Percentiles rank a stretch among this genome's conserved stretches.
Conservation (phyloP, 306 rosid genomes). For the Fragaria iinumae region DNA sequence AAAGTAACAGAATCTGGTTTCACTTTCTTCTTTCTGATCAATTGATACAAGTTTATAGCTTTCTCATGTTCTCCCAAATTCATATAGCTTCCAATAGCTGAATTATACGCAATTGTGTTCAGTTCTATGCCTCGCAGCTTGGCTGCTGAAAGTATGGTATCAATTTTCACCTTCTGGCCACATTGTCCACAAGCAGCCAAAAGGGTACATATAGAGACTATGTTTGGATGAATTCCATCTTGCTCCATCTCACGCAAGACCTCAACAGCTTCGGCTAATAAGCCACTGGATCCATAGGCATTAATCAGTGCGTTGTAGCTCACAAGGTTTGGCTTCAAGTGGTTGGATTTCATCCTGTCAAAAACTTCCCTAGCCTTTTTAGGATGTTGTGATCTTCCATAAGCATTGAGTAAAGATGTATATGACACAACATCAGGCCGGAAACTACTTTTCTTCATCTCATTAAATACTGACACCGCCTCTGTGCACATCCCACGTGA, state of each 20-base stretch:
- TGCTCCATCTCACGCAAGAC: constrained; percentile 85
- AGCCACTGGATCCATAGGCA: constrained; percentile 88
- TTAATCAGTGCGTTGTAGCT: constrained; percentile 86
- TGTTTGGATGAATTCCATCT: constrained; percentile 78
- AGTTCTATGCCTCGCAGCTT: constrained; percentile 74
- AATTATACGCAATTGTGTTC: constrained; percentile 80
- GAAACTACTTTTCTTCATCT: constrained; percentile 62
- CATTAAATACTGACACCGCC: constrained; percentile 61
- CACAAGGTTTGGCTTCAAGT: constrained; percentile 72
- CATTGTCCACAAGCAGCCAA: constrained; percentile 93
- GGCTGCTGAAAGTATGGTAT: constrained; percentile 80
- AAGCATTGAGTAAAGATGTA: constrained; percentile 88
- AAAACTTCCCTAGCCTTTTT: constrained; percentile 64
- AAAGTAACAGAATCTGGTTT: constrained; percentile 73
- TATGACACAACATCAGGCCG: constrained; percentile 83
- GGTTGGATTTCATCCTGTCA: constrained; percentile 61
- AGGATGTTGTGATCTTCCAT: constrained; percentile 81
- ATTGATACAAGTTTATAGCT: constrained; percentile 64
- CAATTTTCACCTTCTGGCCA: constrained; percentile 77
- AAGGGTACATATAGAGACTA: constrained; percentile 86
- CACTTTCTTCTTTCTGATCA: constrained; percentile 66
- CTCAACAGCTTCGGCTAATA: constrained; percentile 71
- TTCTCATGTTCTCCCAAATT: constrained; percentile 71
- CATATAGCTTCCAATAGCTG: constrained; percentile 94
- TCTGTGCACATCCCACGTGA: constrained; percentile 68